Evolutionary conservation across 2,329 filamentous ascomycete genomes (phyloP).

Genomic region (Pseudopyrenochaeta lycopersici): DNA sequence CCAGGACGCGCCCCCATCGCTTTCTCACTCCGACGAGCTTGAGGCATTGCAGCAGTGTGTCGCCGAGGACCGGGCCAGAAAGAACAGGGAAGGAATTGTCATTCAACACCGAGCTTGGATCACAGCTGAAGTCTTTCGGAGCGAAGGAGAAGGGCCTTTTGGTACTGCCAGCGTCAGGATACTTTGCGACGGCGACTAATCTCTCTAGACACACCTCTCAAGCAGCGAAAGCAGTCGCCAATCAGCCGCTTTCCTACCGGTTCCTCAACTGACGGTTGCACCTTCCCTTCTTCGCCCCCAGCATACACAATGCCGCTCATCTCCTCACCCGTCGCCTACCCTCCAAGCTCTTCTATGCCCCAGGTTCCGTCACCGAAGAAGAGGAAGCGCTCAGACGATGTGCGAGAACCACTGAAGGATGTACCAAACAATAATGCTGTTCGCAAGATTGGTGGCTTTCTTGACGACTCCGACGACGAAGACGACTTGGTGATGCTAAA

Average conservation of each 20-base stretch:
- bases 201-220: constrained; percentile 45
- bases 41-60: constrained; percentile 55
- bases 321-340: constrained; percentile 68
- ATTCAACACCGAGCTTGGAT: constrained; percentile 63
- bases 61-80: constrained; percentile 52
- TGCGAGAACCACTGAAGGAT: constrained; percentile 44
- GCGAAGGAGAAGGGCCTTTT: constrained; percentile 55
- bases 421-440: constrained; percentile 43
- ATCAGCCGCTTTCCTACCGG: constrained; percentile 15
- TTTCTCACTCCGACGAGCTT: constrained; percentile 57
- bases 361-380: constrained; percentile 48
- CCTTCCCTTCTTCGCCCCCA: constrained; percentile 56
- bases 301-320: constrained; percentile 67
- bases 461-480: constrained; percentile 54
- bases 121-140: constrained; percentile 57
- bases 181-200: constrained; percentile 26
- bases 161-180: constrained; percentile 33
- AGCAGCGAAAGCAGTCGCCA: constrained; percentile 18
- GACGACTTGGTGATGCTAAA: constrained; percentile 49
- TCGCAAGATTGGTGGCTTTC: constrained; percentile 47
- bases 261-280: constrained; percentile 17
- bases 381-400: constrained; percentile 43
- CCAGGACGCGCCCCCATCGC: constrained; percentile 26
- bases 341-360: constrained; percentile 58
- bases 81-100: constrained; percentile 56